These are phyloP conservation scores for Pseudogymnoascus destructans DNA, from an alignment of 2,329 filamentous ascomycete species.

Conservation along the genomic window DNA sequence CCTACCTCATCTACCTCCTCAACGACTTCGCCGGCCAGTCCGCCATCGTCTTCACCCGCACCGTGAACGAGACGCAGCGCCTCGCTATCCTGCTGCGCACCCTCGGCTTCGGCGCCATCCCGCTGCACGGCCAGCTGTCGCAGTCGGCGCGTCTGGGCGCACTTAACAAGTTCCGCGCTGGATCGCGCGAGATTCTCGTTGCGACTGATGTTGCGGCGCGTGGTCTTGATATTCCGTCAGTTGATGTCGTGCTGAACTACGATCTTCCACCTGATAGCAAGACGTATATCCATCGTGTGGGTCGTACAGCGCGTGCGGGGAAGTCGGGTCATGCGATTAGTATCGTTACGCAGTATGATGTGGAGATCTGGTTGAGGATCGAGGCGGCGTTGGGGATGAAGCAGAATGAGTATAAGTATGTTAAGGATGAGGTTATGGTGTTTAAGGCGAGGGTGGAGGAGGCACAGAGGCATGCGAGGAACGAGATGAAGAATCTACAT, in stretches of 20 bases:
- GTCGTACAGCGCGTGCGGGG: constrained; percentile 75
- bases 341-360: constrained; percentile 76
- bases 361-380: constrained; percentile 68
- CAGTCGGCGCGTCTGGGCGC: constrained; percentile 79
- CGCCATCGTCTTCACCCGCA: constrained; percentile 82
- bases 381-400: constrained; percentile 72
- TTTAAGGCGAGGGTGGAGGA: constrained; percentile 67
- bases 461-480: constrained; percentile 66
- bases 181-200: constrained; percentile 72
- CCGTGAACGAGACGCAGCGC: constrained; percentile 81
- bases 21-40: constrained; percentile 81
- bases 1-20: constrained; percentile 73
- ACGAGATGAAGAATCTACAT: constrained; percentile 68
- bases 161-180: constrained; percentile 76
- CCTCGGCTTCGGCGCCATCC: constrained; percentile 81
- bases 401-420: constrained; percentile 52
- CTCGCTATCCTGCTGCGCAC: constrained; percentile 70
- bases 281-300: constrained; percentile 83
- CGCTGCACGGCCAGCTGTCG: constrained; percentile 81
- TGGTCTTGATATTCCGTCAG: constrained; percentile 85
- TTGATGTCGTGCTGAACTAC: constrained; percentile 76
- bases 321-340: constrained; percentile 71
- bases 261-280: constrained; percentile 76
- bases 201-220: constrained; percentile 90
- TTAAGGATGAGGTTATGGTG: constrained; percentile 76